Conservation (phyloP, 2,329 filamentous ascomycete genomes). For the Ceratocystis diversiconidia region DNA sequence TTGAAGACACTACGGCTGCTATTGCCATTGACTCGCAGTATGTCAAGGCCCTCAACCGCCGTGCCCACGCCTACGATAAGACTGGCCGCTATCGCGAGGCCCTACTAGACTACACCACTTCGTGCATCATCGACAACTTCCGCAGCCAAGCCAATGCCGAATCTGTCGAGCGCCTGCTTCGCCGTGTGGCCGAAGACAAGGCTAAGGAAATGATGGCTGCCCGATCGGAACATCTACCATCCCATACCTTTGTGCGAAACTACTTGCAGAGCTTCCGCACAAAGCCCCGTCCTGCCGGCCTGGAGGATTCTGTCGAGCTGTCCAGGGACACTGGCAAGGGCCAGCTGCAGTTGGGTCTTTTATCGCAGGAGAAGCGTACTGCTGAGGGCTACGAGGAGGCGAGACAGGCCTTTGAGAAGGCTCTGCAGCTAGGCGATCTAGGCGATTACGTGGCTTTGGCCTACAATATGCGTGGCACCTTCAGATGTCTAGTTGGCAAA, state of each 20-base stretch:
- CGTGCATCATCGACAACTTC: constrained; percentile 97
- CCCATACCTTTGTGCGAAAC: constrained; percentile 93
- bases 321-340: constrained; percentile 66
- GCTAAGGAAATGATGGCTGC: constrained; percentile 78
- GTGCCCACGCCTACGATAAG: constrained; percentile 93
- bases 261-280: constrained; percentile 96
- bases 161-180: constrained; percentile 81
- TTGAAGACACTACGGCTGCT: constrained; percentile 91
- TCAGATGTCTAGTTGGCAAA: constrained; percentile 82
- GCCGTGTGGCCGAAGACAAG: constrained; percentile 93
- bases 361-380: constrained; percentile 71
- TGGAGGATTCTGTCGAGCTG: constrained; percentile 71
- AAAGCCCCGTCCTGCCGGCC: constrained; percentile 61
- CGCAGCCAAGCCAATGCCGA: constrained; percentile 79
- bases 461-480: constrained; percentile 93
- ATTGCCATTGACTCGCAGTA: constrained; percentile 90
- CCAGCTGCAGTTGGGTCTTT: constrained; percentile 70
- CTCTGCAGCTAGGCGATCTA: constrained; percentile 66
- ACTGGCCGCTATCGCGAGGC: constrained; percentile 83
- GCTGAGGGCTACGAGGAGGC: constrained; percentile 86
- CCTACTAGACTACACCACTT: constrained; percentile 92
- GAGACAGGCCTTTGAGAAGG: constrained; percentile 70
- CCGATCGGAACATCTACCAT: constrained; percentile 76
- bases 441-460: constrained; percentile 77
- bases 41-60: constrained; percentile 91